phyloP scores from a whole-genome alignment of 257 asterid species.

The Nicotiana obtusifolia region DNA sequence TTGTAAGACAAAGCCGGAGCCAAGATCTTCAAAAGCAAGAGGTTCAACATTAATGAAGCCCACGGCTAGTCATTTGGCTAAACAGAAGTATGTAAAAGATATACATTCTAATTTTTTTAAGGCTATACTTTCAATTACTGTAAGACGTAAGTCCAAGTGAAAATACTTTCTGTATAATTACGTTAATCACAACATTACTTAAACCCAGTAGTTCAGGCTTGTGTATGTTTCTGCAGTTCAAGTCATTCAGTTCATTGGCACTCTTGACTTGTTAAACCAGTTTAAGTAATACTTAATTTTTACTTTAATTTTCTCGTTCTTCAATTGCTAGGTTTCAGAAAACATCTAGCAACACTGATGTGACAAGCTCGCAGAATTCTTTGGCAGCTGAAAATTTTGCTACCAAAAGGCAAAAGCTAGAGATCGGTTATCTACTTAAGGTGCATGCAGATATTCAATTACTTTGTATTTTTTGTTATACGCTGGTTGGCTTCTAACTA shows the following conservation, averaged over 20 bases:
- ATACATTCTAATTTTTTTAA: slow-evolving; percentile 29
- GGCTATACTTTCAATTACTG: slow-evolving; percentile 28
- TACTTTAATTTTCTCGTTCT: slow-evolving; percentile 13
- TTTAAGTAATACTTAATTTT: background rate
- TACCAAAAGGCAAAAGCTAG: slow-evolving; percentile 80
- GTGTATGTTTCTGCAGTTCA: background rate
- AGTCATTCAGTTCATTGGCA: background rate
- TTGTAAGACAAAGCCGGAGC: slow-evolving; percentile 24
- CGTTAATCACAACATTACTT: background rate
- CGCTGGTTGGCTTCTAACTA: background rate
- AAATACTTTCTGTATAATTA: background rate
- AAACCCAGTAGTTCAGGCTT: background rate
- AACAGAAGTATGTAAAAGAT: slow-evolving; percentile 35
- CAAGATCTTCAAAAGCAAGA: slow-evolving; percentile 30
- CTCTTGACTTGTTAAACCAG: background rate
- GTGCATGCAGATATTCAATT: slow-evolving; percentile 18
- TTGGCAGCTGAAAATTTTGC: slow-evolving; percentile 31
- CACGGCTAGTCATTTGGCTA: slow-evolving; percentile 89
- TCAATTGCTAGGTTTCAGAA: slow-evolving; percentile 39
- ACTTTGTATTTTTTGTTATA: background rate
- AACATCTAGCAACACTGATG: slow-evolving; percentile 17
- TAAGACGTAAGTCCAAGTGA: background rate
- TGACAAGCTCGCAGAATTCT: slow-evolving; percentile 26
- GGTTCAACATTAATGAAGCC: slow-evolving; percentile 72
- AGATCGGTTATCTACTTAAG: slow-evolving; percentile 69